Evolutionary conservation across 495 filamentous ascomycete species (phyloP), one percentile per base, ranked within the genome.

Genomic region (Hypoxylon lenormandii): DNA sequence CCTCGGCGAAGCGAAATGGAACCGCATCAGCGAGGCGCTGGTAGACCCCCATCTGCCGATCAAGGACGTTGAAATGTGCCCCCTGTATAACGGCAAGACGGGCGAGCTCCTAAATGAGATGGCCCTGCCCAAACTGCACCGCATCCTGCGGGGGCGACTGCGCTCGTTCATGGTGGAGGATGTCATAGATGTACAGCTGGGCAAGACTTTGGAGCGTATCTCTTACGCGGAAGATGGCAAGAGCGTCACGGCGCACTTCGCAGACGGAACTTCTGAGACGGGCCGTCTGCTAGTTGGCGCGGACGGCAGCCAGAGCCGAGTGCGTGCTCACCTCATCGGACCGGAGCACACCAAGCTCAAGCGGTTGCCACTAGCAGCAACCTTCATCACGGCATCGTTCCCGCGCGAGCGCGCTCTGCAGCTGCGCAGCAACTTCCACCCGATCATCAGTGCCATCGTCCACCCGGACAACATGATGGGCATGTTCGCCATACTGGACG

Each of bases 221-320:
- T 56, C 63, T 38, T 66, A 74, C 33, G 43, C 61, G 15, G 72
- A 72, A 18, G 79, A 19, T 84, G 87, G 86, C 74, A 85, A 73
- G 58, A 84, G 87, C 69, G 80, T 91, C 33, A 86, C 83, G 36
- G 86, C 84, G 42, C 84, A 86, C 73, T 94, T 92, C 83, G 88
- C 87, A 40, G 91, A 91, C 74, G 86, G 88, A 51, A 83, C 83
- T 21, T 85, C 86, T 7, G 76, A 82, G 6, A 85, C 51, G 23
- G 79, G 72, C 0, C 60, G 78, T 28, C 71, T 79, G 0, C 61
- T 85, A 1, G 56, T 87, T 16, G 84, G 83, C 0, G 77, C 83
- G 0, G 85, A 87, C 58, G 83, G 83, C 15, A 76, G 83, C 12
- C 74, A 76, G 10, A 82, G 80, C 16, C 72, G 60, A 18, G 74